Evolutionary conservation across 441 rosid species (phyloP).

Genomic region (Gossypium aridum): DNA sequence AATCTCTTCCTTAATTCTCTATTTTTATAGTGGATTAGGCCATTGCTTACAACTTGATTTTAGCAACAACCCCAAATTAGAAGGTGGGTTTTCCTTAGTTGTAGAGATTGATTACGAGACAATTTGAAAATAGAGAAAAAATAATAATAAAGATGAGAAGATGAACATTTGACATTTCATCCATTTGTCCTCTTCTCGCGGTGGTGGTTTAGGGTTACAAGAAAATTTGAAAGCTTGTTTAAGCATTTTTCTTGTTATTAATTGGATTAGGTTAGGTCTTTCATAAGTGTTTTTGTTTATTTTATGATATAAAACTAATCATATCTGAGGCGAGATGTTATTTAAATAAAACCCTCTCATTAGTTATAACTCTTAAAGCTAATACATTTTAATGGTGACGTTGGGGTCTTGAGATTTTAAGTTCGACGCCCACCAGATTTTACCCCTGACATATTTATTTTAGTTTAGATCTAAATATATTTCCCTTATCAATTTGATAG

Average conservation of each 20-base stretch:
- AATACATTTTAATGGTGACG: too few relatives aligned
- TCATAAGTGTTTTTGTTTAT: background rate
- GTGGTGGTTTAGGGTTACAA: slow-evolving; percentile 8
- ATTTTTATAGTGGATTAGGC: background rate
- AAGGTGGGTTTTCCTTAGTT: slow-evolving; percentile 17
- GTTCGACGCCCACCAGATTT: too few relatives aligned
- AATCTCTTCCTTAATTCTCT: background rate
- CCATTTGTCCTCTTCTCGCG: slow-evolving; percentile 4
- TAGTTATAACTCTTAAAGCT: too few relatives aligned
- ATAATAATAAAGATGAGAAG: background rate
- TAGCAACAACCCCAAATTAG: slow-evolving; percentile 1
- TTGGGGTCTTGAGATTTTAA: too few relatives aligned
- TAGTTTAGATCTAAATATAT: too few relatives aligned
- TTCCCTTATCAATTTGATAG: too few relatives aligned
- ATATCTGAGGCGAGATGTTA: too few relatives aligned
- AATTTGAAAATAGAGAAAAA: background rate
- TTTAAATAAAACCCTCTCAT: too few relatives aligned
- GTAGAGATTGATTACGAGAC: background rate
- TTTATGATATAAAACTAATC: too few relatives aligned
- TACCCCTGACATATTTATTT: too few relatives aligned
- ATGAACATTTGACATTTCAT: slow-evolving; percentile 6
- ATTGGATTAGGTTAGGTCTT: slow-evolving; percentile 17
- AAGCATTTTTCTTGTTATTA: background rate
- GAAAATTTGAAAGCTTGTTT: background rate
- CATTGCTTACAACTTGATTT: background rate